A percentile compares a stretch with the other conserved stretches of the same genome.
phyloP scores from a whole-genome alignment of 2,329 filamentous ascomycete genomes.

The Cladorrhinum sp. region DNA sequence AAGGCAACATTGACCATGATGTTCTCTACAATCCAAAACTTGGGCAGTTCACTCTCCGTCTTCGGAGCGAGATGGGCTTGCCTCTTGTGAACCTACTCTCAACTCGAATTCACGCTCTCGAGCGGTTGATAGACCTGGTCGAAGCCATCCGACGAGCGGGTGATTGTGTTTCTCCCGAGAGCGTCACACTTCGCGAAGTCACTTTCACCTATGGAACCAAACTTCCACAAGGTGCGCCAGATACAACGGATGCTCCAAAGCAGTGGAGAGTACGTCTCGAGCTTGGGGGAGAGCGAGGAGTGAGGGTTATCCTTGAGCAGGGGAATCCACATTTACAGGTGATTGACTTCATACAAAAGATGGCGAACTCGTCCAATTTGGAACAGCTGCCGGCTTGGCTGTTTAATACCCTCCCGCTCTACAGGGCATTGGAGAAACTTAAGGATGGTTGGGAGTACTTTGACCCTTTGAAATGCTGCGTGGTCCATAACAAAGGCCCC shows the following conservation, averaged over 20 bases:
- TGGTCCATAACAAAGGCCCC: constrained; percentile 51
- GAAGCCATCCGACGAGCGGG: constrained; percentile 59
- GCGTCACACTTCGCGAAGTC: constrained; percentile 60
- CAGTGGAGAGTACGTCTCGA: constrained; percentile 57
- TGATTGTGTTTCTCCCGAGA: constrained; percentile 54
- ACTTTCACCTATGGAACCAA: constrained; percentile 62
- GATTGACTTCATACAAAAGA: constrained; percentile 53
- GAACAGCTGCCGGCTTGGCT: constrained; percentile 54
- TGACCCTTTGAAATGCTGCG: constrained; percentile 45
- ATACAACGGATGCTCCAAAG: constrained; percentile 15
- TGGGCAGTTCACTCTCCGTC: constrained; percentile 61
- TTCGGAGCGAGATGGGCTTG: constrained; percentile 57
- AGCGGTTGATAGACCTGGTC: constrained; percentile 68
- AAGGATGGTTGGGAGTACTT: constrained; percentile 52
- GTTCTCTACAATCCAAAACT: constrained; percentile 58
- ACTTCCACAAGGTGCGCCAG: background rate
- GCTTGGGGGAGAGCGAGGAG: constrained; percentile 49
- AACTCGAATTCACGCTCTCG: constrained; percentile 62
- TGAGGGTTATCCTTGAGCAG: constrained; percentile 58
- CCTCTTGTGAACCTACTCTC: constrained; percentile 58
- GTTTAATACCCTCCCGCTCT: constrained; percentile 61
- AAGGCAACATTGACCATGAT: constrained; percentile 55
- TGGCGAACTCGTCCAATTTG: constrained; percentile 56
- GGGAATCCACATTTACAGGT: constrained; percentile 67
- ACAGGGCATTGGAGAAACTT: constrained; percentile 59